Evolutionary conservation across 1,139 yeast species (phyloP), one percentile per base, ranked within the genome.

Genomic region (Suhomyces coccinellae): DNA sequence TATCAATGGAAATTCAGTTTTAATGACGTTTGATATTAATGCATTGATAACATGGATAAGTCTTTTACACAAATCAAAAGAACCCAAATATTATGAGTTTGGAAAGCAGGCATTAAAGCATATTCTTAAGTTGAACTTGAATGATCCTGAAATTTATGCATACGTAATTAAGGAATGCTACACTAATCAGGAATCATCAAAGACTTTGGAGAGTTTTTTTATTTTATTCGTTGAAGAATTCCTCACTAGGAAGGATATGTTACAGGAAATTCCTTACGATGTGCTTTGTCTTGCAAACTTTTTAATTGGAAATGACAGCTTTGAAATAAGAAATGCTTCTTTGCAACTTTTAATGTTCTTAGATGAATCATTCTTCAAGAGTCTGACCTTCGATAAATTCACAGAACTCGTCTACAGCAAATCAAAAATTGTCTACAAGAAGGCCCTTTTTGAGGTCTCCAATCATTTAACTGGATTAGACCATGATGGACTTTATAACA

Each of bases 1-100:
- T 22, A 72, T 75, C 14, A 70, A 77, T 10, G 75, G 74, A 15
- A 63, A 64, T 20, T 57, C 67, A 6, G 77, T 75, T 0, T 65
- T 79, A 0, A 69, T 85, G 57, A 81, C 91, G 0, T 88, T 90
- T 64, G 93, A 88, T 53, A 75, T 86, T 8, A 72, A 79, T 5
- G 83, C 81, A 1, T 69, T 90, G 31, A 72, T 90, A 64, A 71
- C 77, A 24, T 93, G 98, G 98, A 78, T 90, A 30, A 85, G 85
- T 52, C 73, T 89, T 1, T 67, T 90, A 27, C 75, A 90, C 45
- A 71, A 73, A 22, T 77, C 87, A 0, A 75, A 77, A 6, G 76
- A 78, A 39, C 90, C 84, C 11, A 74, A 75, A 35, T 71, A 86
- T 31, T 82, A 79, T 45, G 79, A 71, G 3, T 63, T 86, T 30